Percentiles rank a stretch among this genome's conserved stretches.
phyloP scores from a whole-genome alignment of 345 rosid genomes.

The Rhodamnia argentea region DNA sequence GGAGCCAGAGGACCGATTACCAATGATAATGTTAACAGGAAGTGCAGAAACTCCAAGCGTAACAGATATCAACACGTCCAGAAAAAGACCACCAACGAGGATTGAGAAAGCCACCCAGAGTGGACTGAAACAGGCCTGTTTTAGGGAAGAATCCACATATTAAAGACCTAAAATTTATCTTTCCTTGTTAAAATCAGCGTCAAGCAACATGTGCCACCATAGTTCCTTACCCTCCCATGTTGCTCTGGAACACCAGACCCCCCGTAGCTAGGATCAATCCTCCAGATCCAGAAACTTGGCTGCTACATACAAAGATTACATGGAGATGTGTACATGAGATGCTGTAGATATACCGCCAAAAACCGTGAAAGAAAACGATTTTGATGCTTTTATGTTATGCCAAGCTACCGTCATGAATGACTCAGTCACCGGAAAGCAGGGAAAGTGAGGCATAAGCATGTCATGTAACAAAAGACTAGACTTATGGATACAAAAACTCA shows the following conservation, averaged over 20 bases:
- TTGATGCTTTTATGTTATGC: background rate
- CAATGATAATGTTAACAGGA: slow-evolving; percentile 88
- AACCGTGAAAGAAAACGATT: background rate
- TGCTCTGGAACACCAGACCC: slow-evolving; percentile 20
- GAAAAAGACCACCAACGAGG: slow-evolving; percentile 66
- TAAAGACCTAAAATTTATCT: background rate
- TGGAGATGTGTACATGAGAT: background rate
- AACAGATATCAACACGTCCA: slow-evolving; percentile 81
- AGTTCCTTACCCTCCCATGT: slow-evolving; percentile 44
- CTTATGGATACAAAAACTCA: background rate
- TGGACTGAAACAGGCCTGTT: slow-evolving; percentile 72
- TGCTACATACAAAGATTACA: slow-evolving; percentile 14
- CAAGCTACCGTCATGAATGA: background rate
- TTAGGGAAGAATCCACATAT: background rate
- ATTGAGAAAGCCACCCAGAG: slow-evolving; percentile 94
- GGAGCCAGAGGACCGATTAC: slow-evolving; percentile 16
- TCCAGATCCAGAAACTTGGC: slow-evolving; percentile 81
- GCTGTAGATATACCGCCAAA: background rate
- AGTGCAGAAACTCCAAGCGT: slow-evolving; percentile 82
- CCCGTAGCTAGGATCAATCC: slow-evolving; percentile 59
- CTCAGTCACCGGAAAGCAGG: background rate
- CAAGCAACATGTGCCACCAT: background rate
- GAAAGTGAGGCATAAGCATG: background rate
- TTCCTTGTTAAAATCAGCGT: background rate
- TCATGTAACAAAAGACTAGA: background rate